Conservation (phyloP, 1,284 basidiomycete genomes). For the Microbotryum scabiosae region DNA sequence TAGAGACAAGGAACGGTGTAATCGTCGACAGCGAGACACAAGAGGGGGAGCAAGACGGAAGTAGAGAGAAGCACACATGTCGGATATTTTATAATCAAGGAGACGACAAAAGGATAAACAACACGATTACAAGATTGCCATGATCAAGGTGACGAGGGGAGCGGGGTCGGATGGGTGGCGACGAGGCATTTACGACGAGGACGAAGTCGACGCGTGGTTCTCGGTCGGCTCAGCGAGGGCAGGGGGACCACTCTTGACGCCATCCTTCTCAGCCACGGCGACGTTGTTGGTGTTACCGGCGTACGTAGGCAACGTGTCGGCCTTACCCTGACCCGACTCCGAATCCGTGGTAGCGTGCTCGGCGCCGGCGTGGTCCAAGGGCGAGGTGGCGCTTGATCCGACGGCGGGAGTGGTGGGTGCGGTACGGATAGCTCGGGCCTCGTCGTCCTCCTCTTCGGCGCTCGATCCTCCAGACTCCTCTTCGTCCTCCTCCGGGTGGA, state of each 20-base stretch:
- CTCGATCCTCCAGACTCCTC: slow-evolving; percentile 27
- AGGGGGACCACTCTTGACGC: not conserved
- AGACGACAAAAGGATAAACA: no score
- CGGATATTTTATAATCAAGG: no score
- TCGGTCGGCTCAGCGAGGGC: not conserved
- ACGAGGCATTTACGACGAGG: no score
- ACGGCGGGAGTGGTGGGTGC: slow-evolving; percentile 17
- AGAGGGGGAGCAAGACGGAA: no score
- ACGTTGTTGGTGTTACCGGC: slow-evolving; percentile 1
- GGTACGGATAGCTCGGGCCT: slow-evolving; percentile 13
- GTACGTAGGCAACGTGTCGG: slow-evolving; percentile 26
- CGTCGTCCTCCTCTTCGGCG: slow-evolving; percentile 28
- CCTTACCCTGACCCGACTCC: slow-evolving; percentile 1
- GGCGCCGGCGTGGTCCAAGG: not conserved
- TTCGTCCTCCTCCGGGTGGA: slow-evolving; percentile 12
- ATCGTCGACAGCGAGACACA: no score
- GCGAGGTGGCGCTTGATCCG: not conserved
- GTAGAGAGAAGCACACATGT: no score
- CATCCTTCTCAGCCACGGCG: not conserved
- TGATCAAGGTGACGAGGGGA: no score
- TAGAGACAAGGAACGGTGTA: no score
- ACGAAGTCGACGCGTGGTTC: no score
- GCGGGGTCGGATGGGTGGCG: no score
- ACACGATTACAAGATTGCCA: no score
- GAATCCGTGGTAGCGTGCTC: not conserved